Conservation (phyloP, 2,329 filamentous ascomycete genomes). For the Balansia obtecta region DNA sequence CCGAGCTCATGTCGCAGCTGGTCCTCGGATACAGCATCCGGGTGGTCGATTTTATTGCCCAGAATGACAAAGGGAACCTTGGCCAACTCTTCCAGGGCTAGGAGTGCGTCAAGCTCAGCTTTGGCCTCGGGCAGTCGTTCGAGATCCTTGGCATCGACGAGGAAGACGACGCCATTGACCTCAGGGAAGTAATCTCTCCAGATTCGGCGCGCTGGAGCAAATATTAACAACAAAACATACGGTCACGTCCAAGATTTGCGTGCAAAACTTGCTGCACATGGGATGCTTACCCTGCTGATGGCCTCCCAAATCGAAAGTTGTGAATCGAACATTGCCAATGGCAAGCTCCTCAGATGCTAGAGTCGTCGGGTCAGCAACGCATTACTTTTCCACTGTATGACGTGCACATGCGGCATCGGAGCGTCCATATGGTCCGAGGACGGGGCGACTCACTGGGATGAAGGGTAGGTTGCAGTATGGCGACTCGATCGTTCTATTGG, state of each 20-base stretch:
- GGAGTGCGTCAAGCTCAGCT: conserved; percentile 87
- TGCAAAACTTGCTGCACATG: background rate
- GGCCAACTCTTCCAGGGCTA: conserved; percentile 90
- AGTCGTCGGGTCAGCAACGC: conserved; percentile 9
- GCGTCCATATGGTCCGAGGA: background rate
- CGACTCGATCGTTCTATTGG: conserved; percentile 75
- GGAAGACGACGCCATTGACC: conserved; percentile 92
- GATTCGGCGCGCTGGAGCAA: conserved; percentile 64
- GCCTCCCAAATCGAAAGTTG: conserved; percentile 85
- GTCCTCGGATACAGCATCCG: conserved; percentile 88
- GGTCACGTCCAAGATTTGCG: background rate
- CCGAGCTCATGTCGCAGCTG: conserved; percentile 86
- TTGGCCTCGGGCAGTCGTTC: conserved; percentile 92
- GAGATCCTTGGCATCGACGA: conserved; percentile 94
- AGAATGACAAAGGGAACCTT: conserved; percentile 95
- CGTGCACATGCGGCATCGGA: background rate
- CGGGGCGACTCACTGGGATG: conserved; percentile 65
- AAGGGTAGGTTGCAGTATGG: conserved; percentile 78
- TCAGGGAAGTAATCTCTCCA: conserved; percentile 98
- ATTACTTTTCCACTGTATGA: background rate
- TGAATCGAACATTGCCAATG: conserved; percentile 89
- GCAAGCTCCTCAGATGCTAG: conserved; percentile 80
- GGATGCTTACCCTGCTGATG: conserved; percentile 65
- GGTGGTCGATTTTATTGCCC: conserved; percentile 99
- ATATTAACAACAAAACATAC: conserved; percentile 9